Conservation (phyloP, 2,329 filamentous ascomycete genomes). For the Capronia coronata region DNA sequence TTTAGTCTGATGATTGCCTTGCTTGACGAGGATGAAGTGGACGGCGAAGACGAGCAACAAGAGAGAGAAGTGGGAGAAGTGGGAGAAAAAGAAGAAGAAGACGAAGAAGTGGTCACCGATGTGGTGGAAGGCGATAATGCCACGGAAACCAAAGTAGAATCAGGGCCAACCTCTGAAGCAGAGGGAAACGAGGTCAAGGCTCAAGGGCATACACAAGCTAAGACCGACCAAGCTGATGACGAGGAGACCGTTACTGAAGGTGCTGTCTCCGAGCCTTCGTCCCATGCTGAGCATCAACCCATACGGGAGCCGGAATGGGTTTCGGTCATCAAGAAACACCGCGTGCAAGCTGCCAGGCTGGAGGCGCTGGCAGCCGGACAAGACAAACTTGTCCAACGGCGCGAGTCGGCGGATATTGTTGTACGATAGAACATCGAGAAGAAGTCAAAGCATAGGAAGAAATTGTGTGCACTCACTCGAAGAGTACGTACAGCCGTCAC, state of each 20-base stretch:
- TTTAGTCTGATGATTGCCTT: conserved; percentile 81
- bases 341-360: conserved; percentile 27
- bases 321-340: conserved; percentile 28
- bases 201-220: too few relatives aligned
- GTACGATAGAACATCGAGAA: conserved; percentile 8
- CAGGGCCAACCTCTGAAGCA: not conserved
- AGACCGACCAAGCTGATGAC: too few relatives aligned
- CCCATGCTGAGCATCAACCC: not conserved
- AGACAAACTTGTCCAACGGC: conserved; percentile 13
- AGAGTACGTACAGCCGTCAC: too few relatives aligned
- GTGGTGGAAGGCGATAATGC: conserved; percentile 67
- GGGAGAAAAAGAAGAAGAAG: not conserved
- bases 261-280: not conserved
- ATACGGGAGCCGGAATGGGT: conserved; percentile 36
- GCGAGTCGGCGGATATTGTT: conserved; percentile 9
- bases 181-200: too few relatives aligned
- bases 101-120: conserved; percentile 60
- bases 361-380: conserved; percentile 27
- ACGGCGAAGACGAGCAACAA: conserved; percentile 31
- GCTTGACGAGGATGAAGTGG: conserved; percentile 33
- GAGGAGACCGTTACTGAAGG: conserved; percentile 2
- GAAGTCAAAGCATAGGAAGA: too few relatives aligned
- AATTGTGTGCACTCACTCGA: too few relatives aligned
- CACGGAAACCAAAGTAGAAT: too few relatives aligned
- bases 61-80: conserved; percentile 33